These are phyloP conservation scores for Peziza echinospora DNA, from an alignment of 495 filamentous ascomycete genomes.

Conservation along the genomic window DNA sequence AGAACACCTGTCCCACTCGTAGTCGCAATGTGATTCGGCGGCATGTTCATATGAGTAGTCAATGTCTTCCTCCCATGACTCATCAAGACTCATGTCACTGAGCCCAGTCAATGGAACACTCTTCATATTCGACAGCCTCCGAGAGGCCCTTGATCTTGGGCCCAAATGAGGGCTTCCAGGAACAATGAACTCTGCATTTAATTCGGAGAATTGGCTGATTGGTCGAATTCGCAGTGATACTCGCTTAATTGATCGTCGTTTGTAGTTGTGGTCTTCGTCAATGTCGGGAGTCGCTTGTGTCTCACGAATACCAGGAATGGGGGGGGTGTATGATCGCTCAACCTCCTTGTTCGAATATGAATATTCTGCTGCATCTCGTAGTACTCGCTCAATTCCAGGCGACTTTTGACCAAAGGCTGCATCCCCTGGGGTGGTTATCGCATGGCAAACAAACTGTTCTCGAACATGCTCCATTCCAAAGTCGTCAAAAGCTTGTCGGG, in stretches of 20 bases:
- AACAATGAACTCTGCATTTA: slow-evolving; percentile 12
- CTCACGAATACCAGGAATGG: background rate
- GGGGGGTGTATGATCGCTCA: background rate
- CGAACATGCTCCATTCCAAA: background rate
- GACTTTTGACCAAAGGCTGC: slow-evolving; percentile 11
- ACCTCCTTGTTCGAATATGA: no score
- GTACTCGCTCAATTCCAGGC: slow-evolving; percentile 7
- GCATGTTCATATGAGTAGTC: slow-evolving; percentile 87
- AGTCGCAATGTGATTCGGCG: slow-evolving; percentile 75
- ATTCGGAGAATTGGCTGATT: slow-evolving; percentile 15
- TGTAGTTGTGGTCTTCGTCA: background rate
- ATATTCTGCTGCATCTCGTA: background rate
- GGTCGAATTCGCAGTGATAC: slow-evolving; percentile 7
- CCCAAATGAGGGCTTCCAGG: slow-evolving; percentile 9
- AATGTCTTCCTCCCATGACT: slow-evolving; percentile 82
- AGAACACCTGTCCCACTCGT: slow-evolving; percentile 50
- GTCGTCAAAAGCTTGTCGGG: background rate
- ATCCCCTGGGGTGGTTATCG: slow-evolving; percentile 10
- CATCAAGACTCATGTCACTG: slow-evolving; percentile 26
- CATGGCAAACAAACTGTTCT: slow-evolving; percentile 4
- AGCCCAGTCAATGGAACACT: slow-evolving; percentile 8
- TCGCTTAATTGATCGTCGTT: background rate
- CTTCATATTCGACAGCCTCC: slow-evolving; percentile 7
- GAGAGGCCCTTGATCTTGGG: slow-evolving; percentile 6
- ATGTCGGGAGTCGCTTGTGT: background rate